Evolutionary conservation across 2,329 filamentous ascomycete genomes (phyloP).

Genomic region (Alternaria burnsii): DNA sequence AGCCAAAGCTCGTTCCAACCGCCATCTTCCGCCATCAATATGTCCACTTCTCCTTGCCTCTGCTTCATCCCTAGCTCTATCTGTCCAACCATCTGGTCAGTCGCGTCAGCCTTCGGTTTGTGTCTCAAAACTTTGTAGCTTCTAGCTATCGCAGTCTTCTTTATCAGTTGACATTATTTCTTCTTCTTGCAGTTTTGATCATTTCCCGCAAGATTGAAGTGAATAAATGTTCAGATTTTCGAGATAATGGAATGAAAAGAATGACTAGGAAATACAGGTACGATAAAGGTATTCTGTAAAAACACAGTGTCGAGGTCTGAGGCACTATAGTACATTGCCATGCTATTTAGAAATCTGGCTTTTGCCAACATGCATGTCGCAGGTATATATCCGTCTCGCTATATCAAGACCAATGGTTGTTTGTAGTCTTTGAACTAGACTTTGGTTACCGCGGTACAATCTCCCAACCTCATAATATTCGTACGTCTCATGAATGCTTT

Average conservation of each 20-base stretch:
- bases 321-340: neutral
- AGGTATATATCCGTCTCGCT: neutral
- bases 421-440: neutral
- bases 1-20: neutral
- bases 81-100: neutral
- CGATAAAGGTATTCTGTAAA: neutral
- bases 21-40: neutral
- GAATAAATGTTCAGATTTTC: neutral
- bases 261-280: neutral
- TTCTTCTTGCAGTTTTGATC: neutral
- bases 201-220: neutral
- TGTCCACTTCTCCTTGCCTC: neutral
- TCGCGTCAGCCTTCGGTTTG: neutral
- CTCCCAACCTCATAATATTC: neutral
- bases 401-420: no score
- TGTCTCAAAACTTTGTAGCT: neutral
- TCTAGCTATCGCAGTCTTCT: neutral
- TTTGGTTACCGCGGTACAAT: neutral
- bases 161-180: neutral
- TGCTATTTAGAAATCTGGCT: neutral
- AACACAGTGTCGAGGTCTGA: neutral
- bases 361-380: neutral
- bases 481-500: neutral
- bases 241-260: neutral
- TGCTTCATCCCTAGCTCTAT: neutral